Conservation (phyloP, 306 rosid species). For the Mimosa bimucronata region DNA sequence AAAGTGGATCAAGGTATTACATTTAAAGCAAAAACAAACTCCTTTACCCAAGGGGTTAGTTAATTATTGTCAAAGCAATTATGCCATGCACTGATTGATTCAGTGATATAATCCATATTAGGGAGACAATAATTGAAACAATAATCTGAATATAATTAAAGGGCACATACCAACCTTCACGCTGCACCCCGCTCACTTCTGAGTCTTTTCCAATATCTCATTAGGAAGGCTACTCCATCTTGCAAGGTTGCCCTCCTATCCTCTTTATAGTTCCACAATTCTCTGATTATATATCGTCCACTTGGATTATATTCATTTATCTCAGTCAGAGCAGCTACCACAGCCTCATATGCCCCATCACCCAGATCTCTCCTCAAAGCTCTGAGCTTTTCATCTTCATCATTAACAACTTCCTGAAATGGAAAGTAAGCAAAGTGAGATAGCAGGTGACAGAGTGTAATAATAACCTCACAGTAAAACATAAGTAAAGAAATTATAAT, state of each 20-base stretch:
- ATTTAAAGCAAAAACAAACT: neutral
- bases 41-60: neutral
- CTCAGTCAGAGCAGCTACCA: conserved; percentile 55
- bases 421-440: conserved; percentile 31
- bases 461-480: neutral
- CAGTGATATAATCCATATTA: neutral
- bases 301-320: conserved; percentile 66
- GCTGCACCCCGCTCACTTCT: conserved; percentile 39
- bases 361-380: conserved; percentile 50
- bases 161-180: conserved; percentile 36
- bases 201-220: conserved; percentile 45
- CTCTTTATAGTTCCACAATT: conserved; percentile 57
- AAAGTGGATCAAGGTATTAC: neutral
- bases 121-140: neutral
- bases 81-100: neutral
- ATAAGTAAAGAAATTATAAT: conserved; percentile 1
- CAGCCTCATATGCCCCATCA: conserved; percentile 49
- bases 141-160: neutral
- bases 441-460: neutral
- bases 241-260: conserved; percentile 51
- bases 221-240: conserved; percentile 50
- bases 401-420: conserved; percentile 61
- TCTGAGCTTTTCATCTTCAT: conserved; percentile 56
- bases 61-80: neutral
- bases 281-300: conserved; percentile 56